Percentiles rank a stretch among this genome's conserved stretches.
These are phyloP conservation scores for Lycium barbarum DNA, from an alignment of 257 asterid genomes.

Conservation along the genomic window DNA sequence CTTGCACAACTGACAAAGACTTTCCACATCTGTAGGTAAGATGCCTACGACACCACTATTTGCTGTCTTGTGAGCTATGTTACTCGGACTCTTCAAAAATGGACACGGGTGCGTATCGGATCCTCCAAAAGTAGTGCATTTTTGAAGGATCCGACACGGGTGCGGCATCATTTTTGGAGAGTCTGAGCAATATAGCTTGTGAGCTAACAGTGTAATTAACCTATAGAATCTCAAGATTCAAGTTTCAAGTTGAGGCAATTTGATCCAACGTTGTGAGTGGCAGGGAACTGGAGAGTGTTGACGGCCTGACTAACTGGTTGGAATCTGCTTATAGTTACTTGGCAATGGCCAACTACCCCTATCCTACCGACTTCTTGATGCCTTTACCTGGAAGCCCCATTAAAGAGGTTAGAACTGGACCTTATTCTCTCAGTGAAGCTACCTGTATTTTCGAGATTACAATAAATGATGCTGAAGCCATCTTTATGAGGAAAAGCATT, in stretches of 20 bases:
- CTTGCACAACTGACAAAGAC: slow-evolving; percentile 64
- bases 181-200: background rate
- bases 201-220: background rate
- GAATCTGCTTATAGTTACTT: slow-evolving; percentile 82
- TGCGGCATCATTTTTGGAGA: no score
- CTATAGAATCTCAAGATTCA: slow-evolving; percentile 21
- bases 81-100: no score
- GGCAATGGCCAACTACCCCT: slow-evolving; percentile 92
- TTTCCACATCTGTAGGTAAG: slow-evolving; percentile 78
- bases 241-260: slow-evolving; percentile 31
- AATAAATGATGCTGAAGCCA: background rate
- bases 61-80: background rate
- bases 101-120: no score
- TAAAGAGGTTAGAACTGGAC: slow-evolving; percentile 63
- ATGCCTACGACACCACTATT: background rate
- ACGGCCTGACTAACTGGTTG: slow-evolving; percentile 75
- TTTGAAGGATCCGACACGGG: no score
- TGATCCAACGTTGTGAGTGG: slow-evolving; percentile 33
- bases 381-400: slow-evolving; percentile 94
- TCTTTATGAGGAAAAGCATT: slow-evolving; percentile 14
- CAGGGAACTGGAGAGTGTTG: slow-evolving; percentile 78
- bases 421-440: slow-evolving; percentile 2
- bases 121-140: no score
- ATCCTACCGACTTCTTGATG: slow-evolving; percentile 87
- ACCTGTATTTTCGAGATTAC: background rate